These are phyloP conservation scores for Apiospora saccharicola DNA, from an alignment of 2,329 filamentous ascomycete species.

Conservation along the genomic window DNA sequence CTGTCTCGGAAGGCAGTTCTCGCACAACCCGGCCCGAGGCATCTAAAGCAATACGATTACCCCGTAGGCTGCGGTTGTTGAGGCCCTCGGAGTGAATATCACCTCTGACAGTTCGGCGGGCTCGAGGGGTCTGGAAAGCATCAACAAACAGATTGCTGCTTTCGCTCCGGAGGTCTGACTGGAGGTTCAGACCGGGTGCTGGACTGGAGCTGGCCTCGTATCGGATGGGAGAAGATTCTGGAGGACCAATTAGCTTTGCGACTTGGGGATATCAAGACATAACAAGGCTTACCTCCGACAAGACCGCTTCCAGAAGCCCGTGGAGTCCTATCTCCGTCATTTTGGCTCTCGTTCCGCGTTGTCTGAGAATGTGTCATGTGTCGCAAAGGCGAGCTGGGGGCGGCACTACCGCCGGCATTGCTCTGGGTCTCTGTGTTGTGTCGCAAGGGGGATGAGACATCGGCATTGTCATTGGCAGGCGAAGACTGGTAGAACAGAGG, in stretches of 20 bases:
- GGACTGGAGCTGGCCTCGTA: conserved; percentile 93
- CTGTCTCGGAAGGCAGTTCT: conserved; percentile 65
- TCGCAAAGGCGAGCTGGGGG: conserved; percentile 66
- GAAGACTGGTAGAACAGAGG: conserved; percentile 78
- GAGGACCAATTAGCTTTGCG: conserved; percentile 23
- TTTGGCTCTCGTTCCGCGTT: conserved; percentile 48
- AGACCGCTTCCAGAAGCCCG: conserved; percentile 64
- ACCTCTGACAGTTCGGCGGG: conserved; percentile 71
- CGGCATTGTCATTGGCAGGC: conserved; percentile 43
- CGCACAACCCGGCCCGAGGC: conserved; percentile 65
- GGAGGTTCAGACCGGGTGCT: conserved; percentile 65
- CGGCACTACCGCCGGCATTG: conserved; percentile 46
- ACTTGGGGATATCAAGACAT: background rate
- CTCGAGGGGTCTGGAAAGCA: conserved; percentile 60
- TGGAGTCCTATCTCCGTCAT: conserved; percentile 73
- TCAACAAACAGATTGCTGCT: conserved; percentile 88
- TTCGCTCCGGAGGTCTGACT: conserved; percentile 80
- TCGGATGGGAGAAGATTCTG: conserved; percentile 91
- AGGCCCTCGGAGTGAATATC: conserved; percentile 87
- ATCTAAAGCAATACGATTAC: conserved; percentile 66
- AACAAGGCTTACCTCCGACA: conserved; percentile 64
- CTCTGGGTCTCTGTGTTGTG: conserved; percentile 66
- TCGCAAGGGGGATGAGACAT: conserved; percentile 60
- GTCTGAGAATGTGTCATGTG: conserved; percentile 66
- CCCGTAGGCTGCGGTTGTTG: conserved; percentile 58